Conservation (phyloP, 495 filamentous ascomycete species). For the Beverwykella pulmonaria region DNA sequence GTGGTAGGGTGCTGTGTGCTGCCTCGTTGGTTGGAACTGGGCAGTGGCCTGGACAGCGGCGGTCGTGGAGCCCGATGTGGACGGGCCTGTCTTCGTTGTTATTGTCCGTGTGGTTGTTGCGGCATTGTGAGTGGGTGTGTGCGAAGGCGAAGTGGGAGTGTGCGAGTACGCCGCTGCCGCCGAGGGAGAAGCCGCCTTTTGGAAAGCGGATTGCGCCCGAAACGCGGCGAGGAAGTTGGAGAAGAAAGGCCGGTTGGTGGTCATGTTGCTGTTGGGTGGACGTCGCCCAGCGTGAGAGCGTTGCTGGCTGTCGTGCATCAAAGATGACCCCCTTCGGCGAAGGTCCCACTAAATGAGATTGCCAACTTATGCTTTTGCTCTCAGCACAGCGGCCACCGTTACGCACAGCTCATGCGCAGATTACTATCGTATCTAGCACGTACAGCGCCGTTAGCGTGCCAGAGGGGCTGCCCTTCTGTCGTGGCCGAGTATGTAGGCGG, state of each 20-base stretch:
- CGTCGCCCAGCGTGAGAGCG: constrained; percentile 2
- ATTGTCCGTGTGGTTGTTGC: constrained; percentile 31
- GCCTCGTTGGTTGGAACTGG: constrained; percentile 37
- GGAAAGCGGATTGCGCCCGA: constrained; percentile 56
- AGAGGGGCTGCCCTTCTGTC: neutral
- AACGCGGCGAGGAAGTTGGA: constrained; percentile 86
- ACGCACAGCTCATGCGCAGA: constrained; percentile 12
- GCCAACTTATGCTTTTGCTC: neutral
- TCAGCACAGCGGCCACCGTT: constrained; percentile 2
- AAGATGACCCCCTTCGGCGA: neutral
- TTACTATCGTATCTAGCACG: neutral
- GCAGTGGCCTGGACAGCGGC: constrained; percentile 27
- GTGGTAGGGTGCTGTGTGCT: constrained; percentile 39
- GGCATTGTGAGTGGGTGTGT: constrained; percentile 33
- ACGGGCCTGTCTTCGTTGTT: constrained; percentile 23
- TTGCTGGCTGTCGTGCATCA: constrained; percentile 24
- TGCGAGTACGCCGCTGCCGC: constrained; percentile 44
- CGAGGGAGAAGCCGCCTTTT: constrained; percentile 46
- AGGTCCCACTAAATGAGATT: neutral
- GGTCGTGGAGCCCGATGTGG: constrained; percentile 25
- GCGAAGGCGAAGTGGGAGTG: constrained; percentile 51
- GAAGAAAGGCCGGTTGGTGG: constrained; percentile 81
- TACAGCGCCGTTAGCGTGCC: neutral
- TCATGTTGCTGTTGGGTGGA: constrained; percentile 48
- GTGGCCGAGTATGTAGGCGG: neutral